Percentiles rank a stretch among this genome's conserved stretches.
phyloP scores from a whole-genome alignment of 2,329 filamentous ascomycete genomes.

The Blastomyces parvus region DNA sequence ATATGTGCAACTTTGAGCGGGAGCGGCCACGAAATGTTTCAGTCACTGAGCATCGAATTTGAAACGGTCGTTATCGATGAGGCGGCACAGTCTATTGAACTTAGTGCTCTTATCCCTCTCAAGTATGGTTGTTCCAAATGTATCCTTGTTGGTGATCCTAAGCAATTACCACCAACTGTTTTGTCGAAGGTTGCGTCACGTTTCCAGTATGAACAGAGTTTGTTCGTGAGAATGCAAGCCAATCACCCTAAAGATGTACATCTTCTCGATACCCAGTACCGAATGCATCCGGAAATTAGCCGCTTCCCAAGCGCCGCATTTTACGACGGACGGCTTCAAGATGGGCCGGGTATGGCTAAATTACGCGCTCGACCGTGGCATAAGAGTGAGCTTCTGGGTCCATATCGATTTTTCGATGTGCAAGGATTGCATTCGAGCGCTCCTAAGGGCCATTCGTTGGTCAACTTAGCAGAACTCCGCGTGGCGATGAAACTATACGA shows the following conservation, averaged over 20 bases:
- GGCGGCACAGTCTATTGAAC: slow-evolving; percentile 93
- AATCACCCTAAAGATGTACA: slow-evolving; percentile 84
- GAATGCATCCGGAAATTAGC: slow-evolving; percentile 98
- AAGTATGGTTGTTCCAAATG: slow-evolving; percentile 97
- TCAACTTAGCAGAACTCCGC: slow-evolving; percentile 79
- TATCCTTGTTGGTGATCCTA: slow-evolving; percentile 93
- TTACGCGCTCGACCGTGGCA: slow-evolving; percentile 81
- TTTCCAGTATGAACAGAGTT: slow-evolving; percentile 93
- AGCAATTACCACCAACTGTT: slow-evolving; percentile 91
- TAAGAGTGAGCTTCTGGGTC: slow-evolving; percentile 65
- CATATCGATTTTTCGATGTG: slow-evolving; percentile 96
- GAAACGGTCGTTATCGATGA: slow-evolving; percentile 98
- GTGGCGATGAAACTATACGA: slow-evolving; percentile 79
- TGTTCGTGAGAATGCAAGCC: slow-evolving; percentile 96
- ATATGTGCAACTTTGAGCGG: slow-evolving; percentile 92
- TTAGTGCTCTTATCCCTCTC: slow-evolving; percentile 89
- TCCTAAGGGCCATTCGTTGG: slow-evolving; percentile 74
- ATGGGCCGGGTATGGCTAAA: slow-evolving; percentile 72
- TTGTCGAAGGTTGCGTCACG: slow-evolving; percentile 84
- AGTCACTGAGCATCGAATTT: slow-evolving; percentile 86
- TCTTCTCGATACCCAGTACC: slow-evolving; percentile 93
- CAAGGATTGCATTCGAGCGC: slow-evolving; percentile 75
- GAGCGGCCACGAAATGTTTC: slow-evolving; percentile 95
- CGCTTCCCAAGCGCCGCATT: slow-evolving; percentile 82
- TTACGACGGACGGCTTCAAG: slow-evolving; percentile 77